Base-by-base conservation (phyloP, 257 asterid species). In the Solanum pinnatisectum region DNA sequence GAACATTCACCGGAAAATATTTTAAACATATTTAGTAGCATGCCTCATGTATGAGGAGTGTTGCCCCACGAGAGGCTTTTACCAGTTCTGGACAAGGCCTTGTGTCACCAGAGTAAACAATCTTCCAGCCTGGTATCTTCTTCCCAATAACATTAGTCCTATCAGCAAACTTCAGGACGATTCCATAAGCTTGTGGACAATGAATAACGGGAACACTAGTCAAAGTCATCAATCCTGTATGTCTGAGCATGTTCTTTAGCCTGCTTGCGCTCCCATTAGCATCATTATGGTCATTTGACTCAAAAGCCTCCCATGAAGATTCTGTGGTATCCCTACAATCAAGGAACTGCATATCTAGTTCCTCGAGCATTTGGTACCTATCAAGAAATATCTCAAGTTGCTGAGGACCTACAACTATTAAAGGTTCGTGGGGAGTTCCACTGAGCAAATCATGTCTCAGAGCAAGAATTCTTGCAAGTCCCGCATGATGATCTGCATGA, bases 401-500 rank as follows among this genome's bases (percentile, higher is more conserved):
- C 87, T 93, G 90, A 5, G 99, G 98, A 56, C 67, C 99, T 13
- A 96, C 90, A 3, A 97, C 96, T 12, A 93, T 76, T 86, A 94
- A 42, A 5, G 98, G 96, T 39, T 94, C 98, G 30, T 97, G 98
- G 1, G 95, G 93, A 22, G 83, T 86, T 39, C 91, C 95, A 72
- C 90, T 90, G 89, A 97, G 86, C 87, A 97, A 90, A 65, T 95
- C 93, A 8, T 94, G 95, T 83, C 98, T 91, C 14, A 91, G 94
- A 40, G 98, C 91, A 52, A 96, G 98, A 88, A 97, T 93, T 93
- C 99, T 92, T n/a, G 98, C 96, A 10, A 97, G 95, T 20, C 99
- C 98, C 0, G 98, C 92, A 84, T 97, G 98, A 86, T 97, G 99
- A 91, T 97, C 98, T 5, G 98, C 99, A 20, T 97, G 99, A 76